Evolutionary conservation across 805 yeast species (phyloP), one percentile per base, ranked within the genome.

Genomic region (Vanderwaltozyma polyspora): DNA sequence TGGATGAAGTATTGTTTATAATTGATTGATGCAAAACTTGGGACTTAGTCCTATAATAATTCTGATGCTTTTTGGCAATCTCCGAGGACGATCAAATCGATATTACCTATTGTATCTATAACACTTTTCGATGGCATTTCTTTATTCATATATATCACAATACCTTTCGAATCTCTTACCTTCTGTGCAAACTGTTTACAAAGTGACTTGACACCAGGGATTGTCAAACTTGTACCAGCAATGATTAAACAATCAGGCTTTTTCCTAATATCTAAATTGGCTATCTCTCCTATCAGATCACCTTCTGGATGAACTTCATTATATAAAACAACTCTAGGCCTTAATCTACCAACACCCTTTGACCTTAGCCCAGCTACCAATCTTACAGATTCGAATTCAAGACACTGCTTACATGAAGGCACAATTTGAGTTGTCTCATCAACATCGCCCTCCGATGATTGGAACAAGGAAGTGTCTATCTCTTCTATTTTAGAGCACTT

Each of bases 221-320:
- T 86, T 49, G 81, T 77, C 38, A 86, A 63, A 2, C 93, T 77
- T 0, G 95, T 86, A 3, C 95, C 95, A 6, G 80, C 82, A 33
- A 86, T 77, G 6, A 86, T 59, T 30, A 85, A 58, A 46, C 89
- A 78, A 52, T 86, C 95, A 13, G 93, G 86, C 25, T 68, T 68
- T 9, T 66, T 57, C 38, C 64, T 67, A 28, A 82, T 55, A 55
- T 86, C 95, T 2, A 66, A 44, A 13, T 79, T 79, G 5, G 85
- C 70, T 4, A 81, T 72, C 34, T 74, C 72, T 1, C 94, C 94
- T 31, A 86, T 84, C 19, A 79, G 72, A 29, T 89, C 94, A 41
- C 91, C 86, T 52, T 85, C 94, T 1, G 94, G 94, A 51, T 86
- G 82, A 36, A 68, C 66, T 47, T 86, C 84, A 62, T 82, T 68